These are phyloP conservation scores for Thalia dealbata DNA, from an alignment of 176 grass and related monocot species.

Conservation along the genomic window DNA sequence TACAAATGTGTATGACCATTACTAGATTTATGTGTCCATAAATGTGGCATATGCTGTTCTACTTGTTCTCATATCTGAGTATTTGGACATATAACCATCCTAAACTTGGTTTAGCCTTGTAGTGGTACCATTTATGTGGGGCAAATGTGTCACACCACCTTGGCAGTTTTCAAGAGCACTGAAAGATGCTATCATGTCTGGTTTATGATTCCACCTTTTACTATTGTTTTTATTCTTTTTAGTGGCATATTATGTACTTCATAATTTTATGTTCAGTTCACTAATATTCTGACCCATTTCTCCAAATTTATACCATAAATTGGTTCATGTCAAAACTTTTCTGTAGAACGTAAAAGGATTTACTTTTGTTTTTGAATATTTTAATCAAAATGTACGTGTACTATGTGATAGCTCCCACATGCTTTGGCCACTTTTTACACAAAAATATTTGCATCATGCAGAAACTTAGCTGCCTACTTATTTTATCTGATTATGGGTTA, in stretches of 20 bases:
- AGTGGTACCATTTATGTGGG: neutral
- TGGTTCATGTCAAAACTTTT: neutral
- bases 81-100: too few species aligned
- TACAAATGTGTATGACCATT: neutral
- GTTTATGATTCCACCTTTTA: neutral
- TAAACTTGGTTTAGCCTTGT: neutral
- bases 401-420: too few species aligned
- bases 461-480: neutral
- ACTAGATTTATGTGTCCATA: neutral
- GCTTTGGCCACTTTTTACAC: too few species aligned
- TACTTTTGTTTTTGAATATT: neutral
- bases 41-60: neutral
- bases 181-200: neutral
- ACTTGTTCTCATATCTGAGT: neutral
- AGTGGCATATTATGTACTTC: neutral
- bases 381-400: neutral
- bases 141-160: neutral
- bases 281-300: neutral
- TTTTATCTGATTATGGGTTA: slow-evolving; percentile 16
- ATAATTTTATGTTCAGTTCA: too few species aligned
- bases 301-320: neutral
- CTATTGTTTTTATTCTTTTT: neutral
- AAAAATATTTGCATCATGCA: neutral
- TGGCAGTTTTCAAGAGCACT: neutral
- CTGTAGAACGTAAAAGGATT: neutral